A percentile compares a stretch with the other conserved stretches of the same genome.
Evolutionary conservation across 768 basidiomycete genomes (phyloP).

Genomic region (Phlebiopsis flavidoalba): DNA sequence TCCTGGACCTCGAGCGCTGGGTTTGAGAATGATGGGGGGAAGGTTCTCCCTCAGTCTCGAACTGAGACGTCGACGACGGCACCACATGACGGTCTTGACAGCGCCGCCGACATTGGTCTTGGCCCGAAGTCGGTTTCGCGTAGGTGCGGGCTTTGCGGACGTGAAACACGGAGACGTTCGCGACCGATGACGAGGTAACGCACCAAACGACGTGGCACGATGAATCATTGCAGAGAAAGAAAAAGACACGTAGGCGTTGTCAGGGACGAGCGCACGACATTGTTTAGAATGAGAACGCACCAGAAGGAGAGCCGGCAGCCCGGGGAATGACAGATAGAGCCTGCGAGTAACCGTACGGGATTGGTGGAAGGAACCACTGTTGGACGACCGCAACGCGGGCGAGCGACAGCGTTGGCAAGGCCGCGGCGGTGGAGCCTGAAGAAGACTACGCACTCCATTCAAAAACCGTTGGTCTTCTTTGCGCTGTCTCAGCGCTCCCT

Average conservation of each 20-base stretch:
- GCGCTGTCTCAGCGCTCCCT: conserved; percentile 73
- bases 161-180: conserved; percentile 5
- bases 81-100: conserved; percentile 99
- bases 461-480: conserved; percentile 75
- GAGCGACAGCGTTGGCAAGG: conserved; percentile 49
- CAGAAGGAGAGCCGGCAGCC: conserved; percentile 44
- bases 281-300: conserved; percentile 33
- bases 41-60: conserved; percentile 91
- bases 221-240: conserved; percentile 8
- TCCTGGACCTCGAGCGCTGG: conserved; percentile 97
- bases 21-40: conserved; percentile 97
- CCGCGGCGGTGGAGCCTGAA: conserved; percentile 60
- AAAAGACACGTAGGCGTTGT: conserved; percentile 10
- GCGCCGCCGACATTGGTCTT: conserved; percentile 71
- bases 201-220: conserved; percentile 19
- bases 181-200: conserved; percentile 7
- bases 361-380: conserved; percentile 32
- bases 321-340: conserved; percentile 48
- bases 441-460: no score
- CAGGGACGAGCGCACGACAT: conserved; percentile 12
- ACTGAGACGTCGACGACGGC: conserved; percentile 99
- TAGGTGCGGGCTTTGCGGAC: conserved; percentile 64
- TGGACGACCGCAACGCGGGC: conserved; percentile 47
- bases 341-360: conserved; percentile 38
- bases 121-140: conserved; percentile 90